Base-by-base conservation (phyloP, 139 green algal genomes). In the Tetradesmus lagerheimii region DNA sequence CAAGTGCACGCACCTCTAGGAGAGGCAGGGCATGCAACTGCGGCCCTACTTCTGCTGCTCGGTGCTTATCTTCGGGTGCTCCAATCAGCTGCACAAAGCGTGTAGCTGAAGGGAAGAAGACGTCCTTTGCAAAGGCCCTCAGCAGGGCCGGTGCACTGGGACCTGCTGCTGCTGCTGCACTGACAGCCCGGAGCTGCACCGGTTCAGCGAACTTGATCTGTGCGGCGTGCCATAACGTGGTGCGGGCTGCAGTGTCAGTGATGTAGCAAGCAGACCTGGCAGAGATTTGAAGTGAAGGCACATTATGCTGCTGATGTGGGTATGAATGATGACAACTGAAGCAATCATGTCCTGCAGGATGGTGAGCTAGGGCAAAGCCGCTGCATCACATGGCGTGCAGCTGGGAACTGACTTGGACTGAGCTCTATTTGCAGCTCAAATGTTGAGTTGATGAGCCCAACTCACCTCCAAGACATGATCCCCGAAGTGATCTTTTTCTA, bases 381-480 rank as follows among this genome's bases (percentile, higher is more conserved):
- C n/a, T n/a, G n/a, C n/a, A n/a, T n/a, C n/a, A n/a, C n/a, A n/a
- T n/a, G n/a, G n/a, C n/a, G n/a, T n/a, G n/a, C n/a, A n/a, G n/a
- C n/a, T n/a, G n/a, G n/a, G n/a, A n/a, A n/a, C n/a, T n/a, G n/a
- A n/a, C n/a, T n/a, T n/a, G n/a, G n/a, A n/a, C n/a, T 62, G 47
- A 14, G 47, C 47, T 23, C 1, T 62, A 16, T 23, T 62, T 50
- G 12, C 5, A 62, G 47, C 8, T 20, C n/a, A n/a, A n/a, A n/a
- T n/a, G n/a, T n/a, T n/a, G n/a, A n/a, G 47, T 2, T 20, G 1
- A 23, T 62, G 8, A 62, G 1, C 47, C 1, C 18, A 2, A 1
- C 20, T 62, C 27, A 89, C 85, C 85, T 89, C 85, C 15, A 89
- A 29, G 1, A 89, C 67, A 34, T 89, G 67, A 20, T 89, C 85